These are phyloP conservation scores for Phytophthora cajani DNA, from an alignment of 352 stramenopile genomes.

Conservation along the genomic window DNA sequence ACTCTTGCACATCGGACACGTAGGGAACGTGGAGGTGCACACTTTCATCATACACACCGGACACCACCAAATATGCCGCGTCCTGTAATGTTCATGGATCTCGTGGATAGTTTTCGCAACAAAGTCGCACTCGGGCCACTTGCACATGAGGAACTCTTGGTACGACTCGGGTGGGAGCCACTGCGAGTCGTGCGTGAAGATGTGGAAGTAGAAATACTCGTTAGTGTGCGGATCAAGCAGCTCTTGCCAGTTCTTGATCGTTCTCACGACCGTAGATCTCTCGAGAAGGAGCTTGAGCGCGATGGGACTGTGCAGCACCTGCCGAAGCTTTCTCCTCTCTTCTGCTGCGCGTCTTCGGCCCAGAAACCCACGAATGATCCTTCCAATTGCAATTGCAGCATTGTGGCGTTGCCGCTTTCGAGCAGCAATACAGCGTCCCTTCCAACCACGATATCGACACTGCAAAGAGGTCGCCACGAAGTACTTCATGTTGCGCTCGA, in stretches of 20 bases:
- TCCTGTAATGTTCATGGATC: conserved; percentile 79
- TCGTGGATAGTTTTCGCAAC: conserved; percentile 64
- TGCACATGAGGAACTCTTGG: conserved; percentile 65
- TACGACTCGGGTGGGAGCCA: conserved; percentile 76
- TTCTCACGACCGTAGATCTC: conserved; percentile 67
- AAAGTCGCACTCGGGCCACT: conserved; percentile 67
- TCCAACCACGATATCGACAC: conserved; percentile 68
- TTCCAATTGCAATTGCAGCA: conserved; percentile 64
- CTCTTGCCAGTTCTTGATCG: conserved; percentile 79
- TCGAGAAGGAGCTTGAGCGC: conserved; percentile 74
- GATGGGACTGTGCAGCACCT: conserved; percentile 74
- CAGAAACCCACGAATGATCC: conserved; percentile 62
- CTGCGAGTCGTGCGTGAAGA: conserved; percentile 82
- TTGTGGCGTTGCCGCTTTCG: conserved; percentile 43
- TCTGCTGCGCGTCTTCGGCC: conserved; percentile 48
- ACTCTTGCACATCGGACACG: conserved; percentile 68
- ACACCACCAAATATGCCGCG: conserved; percentile 76
- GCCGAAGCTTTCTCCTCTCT: conserved; percentile 54
- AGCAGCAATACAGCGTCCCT: conserved; percentile 48
- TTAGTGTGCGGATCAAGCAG: conserved; percentile 81
- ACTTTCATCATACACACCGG: conserved; percentile 78
- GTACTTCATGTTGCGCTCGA: conserved; percentile 73
- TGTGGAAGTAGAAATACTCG: conserved; percentile 89
- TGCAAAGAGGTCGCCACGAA: conserved; percentile 79
- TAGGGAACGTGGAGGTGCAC: conserved; percentile 69